phyloP scores from a whole-genome alignment of 2,329 filamentous ascomycete species.

The Sclerotinia sclerotiorum region DNA sequence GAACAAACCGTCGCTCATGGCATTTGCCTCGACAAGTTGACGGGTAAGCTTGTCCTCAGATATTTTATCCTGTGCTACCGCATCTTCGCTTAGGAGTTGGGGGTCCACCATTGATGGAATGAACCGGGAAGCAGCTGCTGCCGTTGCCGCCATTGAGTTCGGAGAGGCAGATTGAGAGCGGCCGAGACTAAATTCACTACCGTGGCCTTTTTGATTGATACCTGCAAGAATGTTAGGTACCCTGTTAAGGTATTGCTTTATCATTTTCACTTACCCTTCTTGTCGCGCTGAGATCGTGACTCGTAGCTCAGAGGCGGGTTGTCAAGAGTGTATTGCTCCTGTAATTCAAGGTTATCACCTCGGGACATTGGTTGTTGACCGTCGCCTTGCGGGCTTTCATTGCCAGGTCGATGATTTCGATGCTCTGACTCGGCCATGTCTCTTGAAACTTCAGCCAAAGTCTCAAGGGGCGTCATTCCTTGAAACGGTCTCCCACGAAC shows the following conservation, averaged over 20 bases:
- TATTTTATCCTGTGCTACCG: conserved; percentile 27
- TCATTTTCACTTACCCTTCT: conserved; percentile 42
- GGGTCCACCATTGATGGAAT: conserved; percentile 41
- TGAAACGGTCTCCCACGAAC: conserved; percentile 35
- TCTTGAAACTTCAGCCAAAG: conserved; percentile 82
- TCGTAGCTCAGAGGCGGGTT: conserved; percentile 55
- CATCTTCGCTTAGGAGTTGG: conserved; percentile 37
- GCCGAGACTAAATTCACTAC: neutral
- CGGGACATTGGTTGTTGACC: conserved; percentile 31
- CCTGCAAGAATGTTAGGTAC: conserved; percentile 16
- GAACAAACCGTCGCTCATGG: conserved; percentile 30
- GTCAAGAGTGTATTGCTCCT: conserved; percentile 60
- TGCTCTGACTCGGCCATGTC: conserved; percentile 69
- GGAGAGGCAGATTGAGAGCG: conserved; percentile 35
- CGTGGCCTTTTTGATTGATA: conserved; percentile 4
- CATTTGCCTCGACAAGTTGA: conserved; percentile 33
- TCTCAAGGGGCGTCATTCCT: conserved; percentile 76
- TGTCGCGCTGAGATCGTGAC: conserved; percentile 41
- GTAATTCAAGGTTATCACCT: conserved; percentile 49
- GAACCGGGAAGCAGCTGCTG: conserved; percentile 37
- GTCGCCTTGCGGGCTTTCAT: conserved; percentile 43
- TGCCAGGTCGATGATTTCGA: conserved; percentile 53
- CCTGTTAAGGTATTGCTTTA: neutral
- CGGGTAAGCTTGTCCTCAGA: conserved; percentile 32
- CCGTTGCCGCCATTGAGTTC: conserved; percentile 37